These are phyloP conservation scores for Cryptococcus jaspeensis DNA, from an alignment of 1,284 basidiomycete species.

Conservation along the genomic window DNA sequence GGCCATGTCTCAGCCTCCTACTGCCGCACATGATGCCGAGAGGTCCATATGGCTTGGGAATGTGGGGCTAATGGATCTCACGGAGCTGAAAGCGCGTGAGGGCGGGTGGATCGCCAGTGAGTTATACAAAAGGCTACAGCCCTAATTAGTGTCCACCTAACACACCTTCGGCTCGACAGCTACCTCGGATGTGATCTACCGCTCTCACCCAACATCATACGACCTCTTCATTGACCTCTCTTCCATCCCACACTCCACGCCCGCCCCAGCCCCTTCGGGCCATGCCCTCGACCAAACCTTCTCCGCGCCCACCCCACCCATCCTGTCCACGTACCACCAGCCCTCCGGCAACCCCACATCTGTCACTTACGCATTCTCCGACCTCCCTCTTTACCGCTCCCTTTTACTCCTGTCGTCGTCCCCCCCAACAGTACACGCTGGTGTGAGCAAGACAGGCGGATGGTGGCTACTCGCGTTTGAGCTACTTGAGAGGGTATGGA, in stretches of 20 bases:
- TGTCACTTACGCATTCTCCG: slow-evolving; percentile 38
- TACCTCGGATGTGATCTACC: slow-evolving; percentile 44
- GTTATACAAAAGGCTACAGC: slow-evolving; percentile 9
- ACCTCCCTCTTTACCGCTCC: slow-evolving; percentile 42
- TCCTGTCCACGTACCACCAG: slow-evolving; percentile 11
- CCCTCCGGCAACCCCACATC: slow-evolving; percentile 3
- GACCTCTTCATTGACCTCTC: slow-evolving; percentile 49
- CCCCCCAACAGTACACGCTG: slow-evolving; percentile 28
- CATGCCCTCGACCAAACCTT: slow-evolving; percentile 6
- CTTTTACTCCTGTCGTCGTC: slow-evolving; percentile 34
- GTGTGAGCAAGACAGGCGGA: slow-evolving; percentile 16
- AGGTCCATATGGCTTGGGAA: slow-evolving; percentile 36
- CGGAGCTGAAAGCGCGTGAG: slow-evolving; percentile 24
- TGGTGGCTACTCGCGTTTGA: slow-evolving; percentile 45
- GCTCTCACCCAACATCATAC: slow-evolving; percentile 36
- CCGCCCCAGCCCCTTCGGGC: slow-evolving; percentile 1
- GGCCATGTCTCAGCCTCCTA: slow-evolving; percentile 40
- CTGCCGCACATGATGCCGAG: slow-evolving; percentile 11
- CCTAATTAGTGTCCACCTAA: background rate
- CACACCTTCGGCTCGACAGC: slow-evolving; percentile 17
- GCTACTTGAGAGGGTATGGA: slow-evolving; percentile 35
- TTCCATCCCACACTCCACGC: slow-evolving; percentile 11
- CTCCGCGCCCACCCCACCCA: slow-evolving; percentile 6
- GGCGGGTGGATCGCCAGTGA: slow-evolving; percentile 47
- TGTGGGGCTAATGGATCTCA: slow-evolving; percentile 44